phyloP scores from a whole-genome alignment of 169 alveolate genomes.

The Plasmodium inui region DNA sequence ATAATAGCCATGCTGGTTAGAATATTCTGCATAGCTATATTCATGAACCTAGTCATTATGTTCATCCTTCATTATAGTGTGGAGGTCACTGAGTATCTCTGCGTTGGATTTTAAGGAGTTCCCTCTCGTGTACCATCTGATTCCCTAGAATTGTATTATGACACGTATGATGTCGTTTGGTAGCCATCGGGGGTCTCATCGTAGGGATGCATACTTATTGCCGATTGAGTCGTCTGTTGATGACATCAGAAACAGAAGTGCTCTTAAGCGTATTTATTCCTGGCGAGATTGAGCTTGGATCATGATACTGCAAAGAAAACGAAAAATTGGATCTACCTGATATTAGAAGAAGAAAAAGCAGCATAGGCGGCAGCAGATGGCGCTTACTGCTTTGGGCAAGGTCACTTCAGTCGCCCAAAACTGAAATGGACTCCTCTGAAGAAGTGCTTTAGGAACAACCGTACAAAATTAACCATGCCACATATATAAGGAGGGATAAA shows the following conservation, averaged over 20 bases:
- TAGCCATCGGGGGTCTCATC: neutral
- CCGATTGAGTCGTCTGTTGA: neutral
- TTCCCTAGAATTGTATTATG: neutral
- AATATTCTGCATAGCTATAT: neutral
- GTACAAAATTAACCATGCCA: no score
- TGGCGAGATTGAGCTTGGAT: no score
- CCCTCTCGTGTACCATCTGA: neutral
- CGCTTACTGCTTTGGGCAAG: no score
- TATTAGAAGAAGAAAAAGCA: no score
- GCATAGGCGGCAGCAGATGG: no score
- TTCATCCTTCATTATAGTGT: neutral
- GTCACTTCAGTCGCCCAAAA: no score
- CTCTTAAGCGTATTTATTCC: no score
- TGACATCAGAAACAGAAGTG: neutral
- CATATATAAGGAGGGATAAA: no score
- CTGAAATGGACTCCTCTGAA: no score
- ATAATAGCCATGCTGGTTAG: neutral
- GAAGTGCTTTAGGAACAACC: no score
- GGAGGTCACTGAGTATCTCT: neutral
- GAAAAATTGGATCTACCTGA: no score
- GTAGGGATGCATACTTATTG: neutral
- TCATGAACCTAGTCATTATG: neutral
- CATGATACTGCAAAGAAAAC: no score
- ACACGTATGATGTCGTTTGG: neutral
- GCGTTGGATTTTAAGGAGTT: neutral